These are phyloP conservation scores for Ricinus communis DNA, from an alignment of 345 rosid species.

Conservation along the genomic window DNA sequence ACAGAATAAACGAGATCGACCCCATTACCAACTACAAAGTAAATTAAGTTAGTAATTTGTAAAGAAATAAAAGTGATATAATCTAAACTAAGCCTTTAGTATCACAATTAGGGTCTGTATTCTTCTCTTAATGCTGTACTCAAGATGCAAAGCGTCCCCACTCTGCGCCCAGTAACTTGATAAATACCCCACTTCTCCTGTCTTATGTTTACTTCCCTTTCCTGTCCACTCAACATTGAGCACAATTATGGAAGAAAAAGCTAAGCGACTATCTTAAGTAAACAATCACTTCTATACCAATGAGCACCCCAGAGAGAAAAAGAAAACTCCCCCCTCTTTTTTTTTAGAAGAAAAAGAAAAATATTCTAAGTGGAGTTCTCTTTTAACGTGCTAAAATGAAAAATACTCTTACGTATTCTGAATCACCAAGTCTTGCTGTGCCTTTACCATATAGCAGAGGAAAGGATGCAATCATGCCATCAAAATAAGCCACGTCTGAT, in stretches of 20 bases:
- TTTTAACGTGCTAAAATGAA: conserved; percentile 12
- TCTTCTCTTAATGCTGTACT: background rate
- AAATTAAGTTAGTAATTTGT: background rate
- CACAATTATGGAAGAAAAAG: conserved; percentile 26
- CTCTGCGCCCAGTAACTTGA: background rate
- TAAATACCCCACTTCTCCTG: conserved; percentile 14
- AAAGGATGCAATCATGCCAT: background rate
- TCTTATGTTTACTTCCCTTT: conserved; percentile 9
- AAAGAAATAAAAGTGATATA: background rate
- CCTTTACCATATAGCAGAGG: conserved; percentile 10
- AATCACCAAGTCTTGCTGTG: background rate
- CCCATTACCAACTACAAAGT: too few species aligned
- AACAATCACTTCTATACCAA: conserved; percentile 19
- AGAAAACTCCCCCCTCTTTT: conserved; percentile 3
- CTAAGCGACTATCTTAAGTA: conserved; percentile 16
- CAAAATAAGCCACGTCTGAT: background rate
- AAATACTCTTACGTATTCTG: background rate
- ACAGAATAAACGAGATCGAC: background rate
- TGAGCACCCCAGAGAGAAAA: conserved; percentile 20
- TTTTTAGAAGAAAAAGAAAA: too few species aligned
- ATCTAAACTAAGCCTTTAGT: conserved; percentile 4
- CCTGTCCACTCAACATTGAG: conserved; percentile 20
- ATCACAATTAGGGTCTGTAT: background rate
- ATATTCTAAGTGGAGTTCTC: conserved; percentile 23
- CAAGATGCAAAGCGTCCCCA: background rate